These are phyloP conservation scores for Lactuca sativa DNA, from an alignment of 129 eudicot species.

Conservation along the genomic window DNA sequence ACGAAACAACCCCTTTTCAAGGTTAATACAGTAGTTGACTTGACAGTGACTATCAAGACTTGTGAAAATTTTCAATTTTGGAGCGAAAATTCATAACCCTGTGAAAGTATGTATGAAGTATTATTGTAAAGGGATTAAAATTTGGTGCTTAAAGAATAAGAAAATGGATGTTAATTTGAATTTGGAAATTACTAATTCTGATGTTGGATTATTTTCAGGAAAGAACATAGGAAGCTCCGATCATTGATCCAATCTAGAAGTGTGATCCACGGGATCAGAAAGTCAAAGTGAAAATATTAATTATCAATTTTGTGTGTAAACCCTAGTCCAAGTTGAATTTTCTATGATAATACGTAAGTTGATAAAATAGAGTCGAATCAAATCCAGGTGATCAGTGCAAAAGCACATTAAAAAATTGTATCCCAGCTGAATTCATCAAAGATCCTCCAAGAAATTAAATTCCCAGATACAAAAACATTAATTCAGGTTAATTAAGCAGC, in stretches of 20 bases:
- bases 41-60: constrained; percentile 1
- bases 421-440: constrained; percentile 18
- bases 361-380: constrained; percentile 7
- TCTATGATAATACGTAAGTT: background rate
- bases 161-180: constrained; percentile 5
- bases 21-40: background rate
- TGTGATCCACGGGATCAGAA: constrained; percentile 15
- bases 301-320: constrained; percentile 8
- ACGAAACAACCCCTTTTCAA: background rate
- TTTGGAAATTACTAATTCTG: background rate
- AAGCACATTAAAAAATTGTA: constrained; percentile 15
- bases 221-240: background rate
- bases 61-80: background rate
- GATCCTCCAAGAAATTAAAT: constrained; percentile 11
- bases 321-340: constrained; percentile 14
- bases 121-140: constrained; percentile 2
- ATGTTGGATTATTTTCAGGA: constrained; percentile 3
- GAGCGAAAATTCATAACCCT: background rate
- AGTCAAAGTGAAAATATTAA: constrained; percentile 2
- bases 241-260: constrained; percentile 31
- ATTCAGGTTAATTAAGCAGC: constrained; percentile 16
- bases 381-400: constrained; percentile 17
- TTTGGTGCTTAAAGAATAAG: constrained; percentile 7
- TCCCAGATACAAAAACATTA: constrained; percentile 1
- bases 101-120: constrained; percentile 13